Conservation (phyloP, 345 rosid genomes). For the Gossypium arboreum region DNA sequence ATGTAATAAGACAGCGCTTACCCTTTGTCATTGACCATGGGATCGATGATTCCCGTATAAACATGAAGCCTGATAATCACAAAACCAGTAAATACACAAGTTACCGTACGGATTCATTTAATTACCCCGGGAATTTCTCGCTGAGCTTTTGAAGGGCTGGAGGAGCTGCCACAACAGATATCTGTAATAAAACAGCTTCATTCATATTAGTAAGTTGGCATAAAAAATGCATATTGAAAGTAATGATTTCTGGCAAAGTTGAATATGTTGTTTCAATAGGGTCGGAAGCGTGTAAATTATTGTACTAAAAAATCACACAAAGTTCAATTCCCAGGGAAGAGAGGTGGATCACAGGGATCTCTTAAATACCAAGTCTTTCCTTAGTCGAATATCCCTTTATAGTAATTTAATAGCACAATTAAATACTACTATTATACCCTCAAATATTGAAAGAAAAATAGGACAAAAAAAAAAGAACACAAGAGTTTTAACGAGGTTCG, state of each 20-base stretch:
- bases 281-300: too few species aligned
- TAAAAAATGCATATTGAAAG: not conserved
- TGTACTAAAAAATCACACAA: too few species aligned
- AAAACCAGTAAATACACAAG: slow-evolving; percentile 1
- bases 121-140: slow-evolving; percentile 85
- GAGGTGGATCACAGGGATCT: too few species aligned
- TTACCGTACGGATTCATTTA: not conserved
- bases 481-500: too few species aligned
- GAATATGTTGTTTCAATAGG: too few species aligned
- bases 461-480: too few species aligned
- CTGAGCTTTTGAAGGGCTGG: slow-evolving; percentile 89
- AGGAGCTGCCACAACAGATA: slow-evolving; percentile 85
- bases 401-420: too few species aligned
- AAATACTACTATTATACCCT: too few species aligned
- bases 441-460: too few species aligned
- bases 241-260: not conserved
- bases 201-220: slow-evolving; percentile 8
- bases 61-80: slow-evolving; percentile 68
- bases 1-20: slow-evolving; percentile 18
- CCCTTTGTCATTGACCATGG: slow-evolving; percentile 76
- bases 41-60: slow-evolving; percentile 86
- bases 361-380: too few species aligned
- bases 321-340: too few species aligned
- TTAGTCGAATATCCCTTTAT: too few species aligned
- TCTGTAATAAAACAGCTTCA: slow-evolving; percentile 34